Conservation (phyloP, 768 basidiomycete species). For the Xanthoconium stramineum region DNA sequence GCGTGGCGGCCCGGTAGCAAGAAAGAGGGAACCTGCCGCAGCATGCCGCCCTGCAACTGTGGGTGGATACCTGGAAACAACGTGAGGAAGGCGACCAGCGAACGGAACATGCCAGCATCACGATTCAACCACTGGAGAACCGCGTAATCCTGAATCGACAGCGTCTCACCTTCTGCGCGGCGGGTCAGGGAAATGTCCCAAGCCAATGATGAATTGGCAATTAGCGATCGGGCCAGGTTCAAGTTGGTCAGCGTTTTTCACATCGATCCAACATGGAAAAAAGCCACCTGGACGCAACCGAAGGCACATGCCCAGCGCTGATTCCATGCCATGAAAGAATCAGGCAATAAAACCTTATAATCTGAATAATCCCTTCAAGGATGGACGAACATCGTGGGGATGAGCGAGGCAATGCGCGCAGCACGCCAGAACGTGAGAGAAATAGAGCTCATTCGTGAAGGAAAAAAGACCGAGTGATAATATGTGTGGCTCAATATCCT, state of each 20-base stretch:
- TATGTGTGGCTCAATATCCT: background rate
- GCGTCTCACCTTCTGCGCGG: slow-evolving; percentile 2
- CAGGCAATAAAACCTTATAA: slow-evolving; percentile 17
- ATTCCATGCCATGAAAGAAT: slow-evolving; percentile 15
- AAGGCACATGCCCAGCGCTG: slow-evolving; percentile 18
- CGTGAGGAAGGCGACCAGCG: background rate
- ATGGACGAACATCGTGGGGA: slow-evolving; percentile 15
- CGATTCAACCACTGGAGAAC: background rate
- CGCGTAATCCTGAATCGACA: background rate
- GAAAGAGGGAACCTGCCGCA: background rate
- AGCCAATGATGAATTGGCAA: slow-evolving; percentile 11
- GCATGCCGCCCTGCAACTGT: background rate
- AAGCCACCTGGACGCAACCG: slow-evolving; percentile 6
- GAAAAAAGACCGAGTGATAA: background rate
- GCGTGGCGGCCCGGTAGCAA: background rate
- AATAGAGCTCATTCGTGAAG: slow-evolving; percentile 5
- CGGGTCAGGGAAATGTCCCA: slow-evolving; percentile 2
- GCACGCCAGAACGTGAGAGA: slow-evolving; percentile 21
- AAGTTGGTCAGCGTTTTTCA: slow-evolving; percentile 3
- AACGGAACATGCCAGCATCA: background rate
- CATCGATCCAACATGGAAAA: slow-evolving; percentile 8
- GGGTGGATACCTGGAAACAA: background rate
- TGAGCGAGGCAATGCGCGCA: slow-evolving; percentile 7
- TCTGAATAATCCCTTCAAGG: slow-evolving; percentile 11
- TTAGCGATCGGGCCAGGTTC: background rate